Conservation (phyloP, 106 monocot species). For the Chionographis japonica region DNA sequence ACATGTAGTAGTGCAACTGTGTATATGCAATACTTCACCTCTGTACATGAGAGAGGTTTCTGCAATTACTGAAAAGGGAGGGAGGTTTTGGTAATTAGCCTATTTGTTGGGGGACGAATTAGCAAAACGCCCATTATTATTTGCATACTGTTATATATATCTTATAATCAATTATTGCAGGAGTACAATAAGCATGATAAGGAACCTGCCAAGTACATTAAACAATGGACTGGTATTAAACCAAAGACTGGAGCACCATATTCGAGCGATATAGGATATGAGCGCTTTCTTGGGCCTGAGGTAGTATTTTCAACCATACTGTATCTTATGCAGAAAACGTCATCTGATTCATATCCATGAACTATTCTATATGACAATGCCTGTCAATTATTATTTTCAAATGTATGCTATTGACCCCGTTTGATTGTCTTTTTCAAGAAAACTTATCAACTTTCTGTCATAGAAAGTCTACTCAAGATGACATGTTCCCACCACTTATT, state of each 20-base stretch:
- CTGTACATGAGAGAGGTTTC: too few species aligned
- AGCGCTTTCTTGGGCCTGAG: conserved; percentile 93
- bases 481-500: too few species aligned
- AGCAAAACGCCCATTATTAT: too few species aligned
- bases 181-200: conserved; percentile 89
- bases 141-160: background rate
- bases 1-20: too few species aligned
- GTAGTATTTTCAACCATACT: conserved; percentile 17
- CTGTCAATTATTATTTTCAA: background rate
- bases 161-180: conserved; percentile 24
- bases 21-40: too few species aligned
- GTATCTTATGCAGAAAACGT: background rate
- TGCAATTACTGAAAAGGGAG: too few species aligned
- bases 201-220: conserved; percentile 75
- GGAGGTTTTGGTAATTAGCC: too few species aligned
- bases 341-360: background rate
- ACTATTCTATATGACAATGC: background rate
- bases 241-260: conserved; percentile 87
- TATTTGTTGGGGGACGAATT: too few species aligned
- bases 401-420: background rate
- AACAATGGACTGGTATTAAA: conserved; percentile 82
- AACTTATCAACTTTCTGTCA: too few species aligned
- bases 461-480: too few species aligned
- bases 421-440: too few species aligned
- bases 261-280: conserved; percentile 91